Evolutionary conservation across 1,284 basidiomycete species (phyloP).

Genomic region (Ganoderma meredithae): DNA sequence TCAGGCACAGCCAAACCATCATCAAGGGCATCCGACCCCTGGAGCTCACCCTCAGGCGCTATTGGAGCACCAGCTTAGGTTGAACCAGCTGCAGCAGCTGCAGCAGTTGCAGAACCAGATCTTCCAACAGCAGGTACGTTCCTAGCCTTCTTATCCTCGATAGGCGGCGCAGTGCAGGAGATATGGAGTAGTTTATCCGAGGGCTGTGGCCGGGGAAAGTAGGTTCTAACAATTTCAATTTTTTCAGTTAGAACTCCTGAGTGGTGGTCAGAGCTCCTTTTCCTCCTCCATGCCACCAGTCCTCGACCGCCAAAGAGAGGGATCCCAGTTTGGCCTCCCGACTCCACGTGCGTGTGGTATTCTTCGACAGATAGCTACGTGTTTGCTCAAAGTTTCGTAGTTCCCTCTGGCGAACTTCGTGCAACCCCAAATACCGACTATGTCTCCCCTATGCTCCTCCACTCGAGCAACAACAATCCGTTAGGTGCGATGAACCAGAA

Average conservation of each 20-base stretch:
- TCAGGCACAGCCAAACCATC: conserved; percentile 21
- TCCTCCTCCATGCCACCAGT: conserved; percentile 41
- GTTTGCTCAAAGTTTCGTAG: conserved; percentile 41
- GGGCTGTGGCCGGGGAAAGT: background rate
- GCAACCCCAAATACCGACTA: conserved; percentile 67
- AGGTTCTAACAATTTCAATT: conserved; percentile 10
- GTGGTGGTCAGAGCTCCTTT: conserved; percentile 52
- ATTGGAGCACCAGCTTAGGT: conserved; percentile 71
- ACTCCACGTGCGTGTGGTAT: conserved; percentile 67
- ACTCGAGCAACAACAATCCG: conserved; percentile 34
- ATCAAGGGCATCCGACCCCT: conserved; percentile 32
- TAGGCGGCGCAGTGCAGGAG: background rate
- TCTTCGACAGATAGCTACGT: conserved; percentile 1
- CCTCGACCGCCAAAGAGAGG: conserved; percentile 46
- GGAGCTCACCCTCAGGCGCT: conserved; percentile 49
- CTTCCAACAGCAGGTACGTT: conserved; percentile 79
- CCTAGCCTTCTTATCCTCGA: conserved; percentile 9
- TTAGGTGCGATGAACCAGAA: conserved; percentile 43
- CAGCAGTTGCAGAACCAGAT: conserved; percentile 84
- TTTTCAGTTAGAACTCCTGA: conserved; percentile 75
- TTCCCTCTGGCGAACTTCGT: conserved; percentile 71
- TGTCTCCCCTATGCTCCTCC: conserved; percentile 67
- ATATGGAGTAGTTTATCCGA: background rate
- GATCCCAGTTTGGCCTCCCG: conserved; percentile 65
- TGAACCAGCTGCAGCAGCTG: conserved; percentile 76